Evolutionary conservation across 2,329 filamentous ascomycete species (phyloP), one percentile per base, ranked within the genome.

Genomic region (Monosporascus sp.): DNA sequence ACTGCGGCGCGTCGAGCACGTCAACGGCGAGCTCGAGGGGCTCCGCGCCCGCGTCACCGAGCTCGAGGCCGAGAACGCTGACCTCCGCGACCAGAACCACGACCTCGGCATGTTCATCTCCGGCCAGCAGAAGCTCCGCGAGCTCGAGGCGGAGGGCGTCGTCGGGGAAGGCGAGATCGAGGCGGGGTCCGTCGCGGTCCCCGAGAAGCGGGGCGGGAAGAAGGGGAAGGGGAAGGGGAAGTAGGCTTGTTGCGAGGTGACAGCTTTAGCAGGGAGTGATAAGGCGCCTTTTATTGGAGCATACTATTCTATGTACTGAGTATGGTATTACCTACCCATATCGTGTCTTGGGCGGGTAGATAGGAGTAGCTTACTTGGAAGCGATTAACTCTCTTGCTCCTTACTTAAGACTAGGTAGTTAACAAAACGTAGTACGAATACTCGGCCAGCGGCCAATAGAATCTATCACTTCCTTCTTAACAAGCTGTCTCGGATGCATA

Each of bases 91-190:
- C 68, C 88, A 91, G 78, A 96, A 96, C 66, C 81, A 88, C 16
- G 93, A 97, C 68, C 68, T 97, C 67, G 85, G 79, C 49, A 92
- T 96, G 79, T 96, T 93, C 65, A 93, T 97, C 55, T 89, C 85
- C 20, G 88, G 89, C 0, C 84, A 88, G 69, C 85, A 94, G 71
- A 93, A 91, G 71, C 71, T 97, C 62, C 86, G 82, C 72, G 81
- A 86, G 69, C 72, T 91, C 71, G 81, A 84, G 68, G 80, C 79
- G 27, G 79, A 79, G 60, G 84, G 80, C 0, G 68, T 77, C 59
- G 62, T 81, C 37, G 78, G 82, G 53, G 81, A 84, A 35, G 88
- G 87, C n/a, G 89, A 93, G 68, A 70, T 94, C 38, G 83, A 86
- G 59, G 87, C 87, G 50, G 89, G 88, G 0, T 89, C 81, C 51